Conservation (phyloP, 2,329 filamentous ascomycete genomes). For the Cadophora sp. region DNA sequence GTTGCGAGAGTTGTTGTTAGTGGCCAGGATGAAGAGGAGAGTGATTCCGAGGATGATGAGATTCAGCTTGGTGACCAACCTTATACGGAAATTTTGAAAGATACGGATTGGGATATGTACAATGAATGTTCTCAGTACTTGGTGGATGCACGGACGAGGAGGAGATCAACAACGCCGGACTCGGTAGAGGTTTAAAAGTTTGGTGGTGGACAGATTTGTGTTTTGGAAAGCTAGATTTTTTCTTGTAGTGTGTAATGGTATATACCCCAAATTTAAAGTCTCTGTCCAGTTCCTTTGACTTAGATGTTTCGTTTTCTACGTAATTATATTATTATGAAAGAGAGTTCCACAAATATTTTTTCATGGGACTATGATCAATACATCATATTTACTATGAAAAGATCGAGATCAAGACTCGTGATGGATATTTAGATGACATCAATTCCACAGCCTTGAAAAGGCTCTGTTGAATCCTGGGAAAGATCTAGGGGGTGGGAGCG, state of each 20-base stretch:
- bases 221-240: background rate
- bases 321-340: too few relatives aligned
- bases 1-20: conserved; percentile 12
- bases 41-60: background rate
- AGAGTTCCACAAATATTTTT: too few relatives aligned
- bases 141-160: conserved; percentile 13
- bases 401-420: too few relatives aligned
- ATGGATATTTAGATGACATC: too few relatives aligned
- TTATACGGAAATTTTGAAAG: background rate
- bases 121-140: conserved; percentile 16
- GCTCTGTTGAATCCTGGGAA: too few relatives aligned
- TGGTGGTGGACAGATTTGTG: background rate
- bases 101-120: conserved; percentile 19
- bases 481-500: too few relatives aligned
- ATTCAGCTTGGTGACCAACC: conserved; percentile 11
- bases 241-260: background rate
- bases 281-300: too few relatives aligned
- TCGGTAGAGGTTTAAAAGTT: background rate
- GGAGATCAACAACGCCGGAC: conserved; percentile 10
- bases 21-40: conserved; percentile 3
- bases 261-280: conserved; percentile 10
- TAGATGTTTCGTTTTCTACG: too few relatives aligned
- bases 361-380: too few relatives aligned
- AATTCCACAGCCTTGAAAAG: too few relatives aligned
- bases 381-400: too few relatives aligned